These are phyloP conservation scores for Ceratobasidium sp. DNA, from an alignment of 1,284 basidiomycete genomes.

Conservation along the genomic window DNA sequence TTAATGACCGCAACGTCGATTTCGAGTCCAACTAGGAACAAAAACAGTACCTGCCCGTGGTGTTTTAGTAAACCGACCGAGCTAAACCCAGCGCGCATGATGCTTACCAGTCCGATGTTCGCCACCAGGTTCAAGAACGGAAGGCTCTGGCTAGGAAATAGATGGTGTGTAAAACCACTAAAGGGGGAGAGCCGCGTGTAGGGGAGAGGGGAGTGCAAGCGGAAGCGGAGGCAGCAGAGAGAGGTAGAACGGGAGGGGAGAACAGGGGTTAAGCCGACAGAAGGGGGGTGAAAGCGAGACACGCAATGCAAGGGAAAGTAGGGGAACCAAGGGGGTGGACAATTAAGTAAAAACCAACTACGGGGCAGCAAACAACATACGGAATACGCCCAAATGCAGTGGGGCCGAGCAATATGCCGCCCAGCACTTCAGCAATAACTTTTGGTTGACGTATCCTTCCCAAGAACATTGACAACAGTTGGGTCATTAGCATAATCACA, in stretches of 20 bases:
- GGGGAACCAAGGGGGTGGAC: no score
- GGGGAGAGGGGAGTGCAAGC: no score
- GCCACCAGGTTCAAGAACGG: conserved; percentile 87
- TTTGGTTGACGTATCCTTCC: conserved; percentile 78
- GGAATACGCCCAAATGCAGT: conserved; percentile 56
- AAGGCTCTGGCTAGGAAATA: conserved; percentile 77
- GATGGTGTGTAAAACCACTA: conserved; percentile 65
- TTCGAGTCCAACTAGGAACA: conserved; percentile 92
- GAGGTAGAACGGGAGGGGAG: no score
- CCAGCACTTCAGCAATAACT: conserved; percentile 83
- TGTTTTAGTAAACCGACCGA: not conserved
- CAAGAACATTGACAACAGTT: conserved; percentile 73
- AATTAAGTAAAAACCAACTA: no score
- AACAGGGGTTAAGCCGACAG: no score
- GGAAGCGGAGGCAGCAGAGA: no score
- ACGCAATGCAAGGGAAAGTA: no score
- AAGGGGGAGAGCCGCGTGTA: no score
- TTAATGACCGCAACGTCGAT: conserved; percentile 83
- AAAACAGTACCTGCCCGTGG: conserved; percentile 69
- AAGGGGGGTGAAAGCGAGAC: no score
- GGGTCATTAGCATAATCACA: conserved; percentile 82
- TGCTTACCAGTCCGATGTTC: conserved; percentile 87
- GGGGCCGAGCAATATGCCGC: conserved; percentile 80
- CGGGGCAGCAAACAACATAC: no score
- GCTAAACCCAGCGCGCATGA: not conserved